Conservation (phyloP, 2,329 filamentous ascomycete species). For the Aspergillus sp. region DNA sequence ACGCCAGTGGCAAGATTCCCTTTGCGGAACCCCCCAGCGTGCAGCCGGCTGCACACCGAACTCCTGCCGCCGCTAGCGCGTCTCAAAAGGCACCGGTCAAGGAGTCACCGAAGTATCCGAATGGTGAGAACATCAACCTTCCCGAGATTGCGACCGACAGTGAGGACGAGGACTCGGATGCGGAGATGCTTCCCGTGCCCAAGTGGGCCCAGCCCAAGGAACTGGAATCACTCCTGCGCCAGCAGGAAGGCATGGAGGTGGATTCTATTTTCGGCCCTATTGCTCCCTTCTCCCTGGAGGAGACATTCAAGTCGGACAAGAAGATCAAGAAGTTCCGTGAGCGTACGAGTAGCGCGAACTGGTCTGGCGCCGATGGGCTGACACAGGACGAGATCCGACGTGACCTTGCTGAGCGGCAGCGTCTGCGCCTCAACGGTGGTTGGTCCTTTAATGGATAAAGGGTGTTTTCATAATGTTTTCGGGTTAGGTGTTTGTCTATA, state of each 20-base stretch:
- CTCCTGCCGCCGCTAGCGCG: slow-evolving; percentile 62
- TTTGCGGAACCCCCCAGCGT: slow-evolving; percentile 71
- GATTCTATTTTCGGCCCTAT: slow-evolving; percentile 94
- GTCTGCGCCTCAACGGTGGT: slow-evolving; percentile 77
- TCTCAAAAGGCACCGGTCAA: slow-evolving; percentile 48
- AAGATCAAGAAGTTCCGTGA: slow-evolving; percentile 87
- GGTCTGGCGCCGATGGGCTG: slow-evolving; percentile 77
- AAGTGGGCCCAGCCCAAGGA: slow-evolving; percentile 89
- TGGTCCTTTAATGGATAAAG: slow-evolving; percentile 64
- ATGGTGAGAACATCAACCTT: slow-evolving; percentile 85
- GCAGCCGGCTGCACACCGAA: slow-evolving; percentile 59
- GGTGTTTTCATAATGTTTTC: neutral
- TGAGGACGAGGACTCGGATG: slow-evolving; percentile 76
- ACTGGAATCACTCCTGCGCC: slow-evolving; percentile 71
- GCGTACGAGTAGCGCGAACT: slow-evolving; percentile 92
- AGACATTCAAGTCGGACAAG: slow-evolving; percentile 89
- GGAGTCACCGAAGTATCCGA: slow-evolving; percentile 82
- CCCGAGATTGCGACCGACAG: slow-evolving; percentile 96
- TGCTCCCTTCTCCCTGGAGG: slow-evolving; percentile 87
- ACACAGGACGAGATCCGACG: slow-evolving; percentile 84
- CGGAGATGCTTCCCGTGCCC: slow-evolving; percentile 65
- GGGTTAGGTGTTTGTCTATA: neutral
- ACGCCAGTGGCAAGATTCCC: slow-evolving; percentile 84
- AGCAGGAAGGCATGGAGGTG: slow-evolving; percentile 72
- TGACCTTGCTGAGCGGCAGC: slow-evolving; percentile 77